Evolutionary conservation across 257 asterid species (phyloP).

Genomic region (Echium plantagineum): DNA sequence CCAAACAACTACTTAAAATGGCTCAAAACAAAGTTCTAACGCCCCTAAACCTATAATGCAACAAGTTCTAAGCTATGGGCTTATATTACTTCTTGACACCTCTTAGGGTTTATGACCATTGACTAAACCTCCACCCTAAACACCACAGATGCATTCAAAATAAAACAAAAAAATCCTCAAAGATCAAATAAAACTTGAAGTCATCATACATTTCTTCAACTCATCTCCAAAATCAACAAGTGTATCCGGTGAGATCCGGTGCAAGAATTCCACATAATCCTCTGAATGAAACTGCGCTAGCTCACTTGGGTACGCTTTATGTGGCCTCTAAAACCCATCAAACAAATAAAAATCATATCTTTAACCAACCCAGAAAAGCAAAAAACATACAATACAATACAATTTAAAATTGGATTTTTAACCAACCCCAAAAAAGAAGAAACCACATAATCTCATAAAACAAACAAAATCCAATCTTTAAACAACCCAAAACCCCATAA

Average conservation of each 20-base stretch:
- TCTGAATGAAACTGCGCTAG: constrained; percentile 96
- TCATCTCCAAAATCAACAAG: constrained; percentile 47
- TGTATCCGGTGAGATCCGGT: constrained; percentile 72
- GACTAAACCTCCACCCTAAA: too few relatives aligned
- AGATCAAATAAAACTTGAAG: too few relatives aligned
- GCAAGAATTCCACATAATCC: constrained; percentile 89
- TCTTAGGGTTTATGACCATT: not conserved
- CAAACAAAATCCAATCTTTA: not conserved
- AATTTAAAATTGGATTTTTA: not conserved
- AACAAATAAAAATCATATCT: not conserved
- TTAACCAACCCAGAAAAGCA: constrained; percentile 4
- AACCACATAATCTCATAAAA: too few relatives aligned
- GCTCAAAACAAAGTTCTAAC: not conserved
- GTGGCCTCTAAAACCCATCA: constrained; percentile 72
- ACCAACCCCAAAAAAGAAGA: not conserved
- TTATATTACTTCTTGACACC: not conserved
- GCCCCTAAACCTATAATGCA: not conserved
- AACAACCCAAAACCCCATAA: constrained; percentile 5
- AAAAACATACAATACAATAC: not conserved
- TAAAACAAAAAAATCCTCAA: not conserved
- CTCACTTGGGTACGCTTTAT: constrained; percentile 94
- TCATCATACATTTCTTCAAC: constrained; percentile 51
- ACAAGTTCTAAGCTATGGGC: not conserved
- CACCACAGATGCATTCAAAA: not conserved
- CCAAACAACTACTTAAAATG: not conserved